These are phyloP conservation scores for Cladorrhinum samala DNA, from an alignment of 495 filamentous ascomycete genomes.

Conservation along the genomic window DNA sequence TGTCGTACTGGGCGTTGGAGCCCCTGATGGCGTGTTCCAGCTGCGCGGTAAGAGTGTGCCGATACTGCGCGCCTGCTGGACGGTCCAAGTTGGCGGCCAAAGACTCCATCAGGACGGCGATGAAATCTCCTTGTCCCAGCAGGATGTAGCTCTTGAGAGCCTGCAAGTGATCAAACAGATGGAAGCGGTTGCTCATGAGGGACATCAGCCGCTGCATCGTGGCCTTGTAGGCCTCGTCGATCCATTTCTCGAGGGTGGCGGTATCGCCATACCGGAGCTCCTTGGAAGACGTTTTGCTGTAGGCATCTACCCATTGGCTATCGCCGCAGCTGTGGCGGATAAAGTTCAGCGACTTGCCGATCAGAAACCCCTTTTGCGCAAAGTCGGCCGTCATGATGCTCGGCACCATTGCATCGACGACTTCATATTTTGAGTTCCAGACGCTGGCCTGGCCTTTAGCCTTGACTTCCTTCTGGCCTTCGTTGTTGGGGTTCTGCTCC, in stretches of 20 bases:
- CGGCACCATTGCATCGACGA: constrained; percentile 80
- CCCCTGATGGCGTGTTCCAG: constrained; percentile 95
- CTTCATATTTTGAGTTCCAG: constrained; percentile 96
- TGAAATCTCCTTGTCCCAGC: constrained; percentile 94
- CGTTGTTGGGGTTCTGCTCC: constrained; percentile 50
- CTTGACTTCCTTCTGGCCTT: constrained; percentile 43
- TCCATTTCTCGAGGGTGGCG: constrained; percentile 80
- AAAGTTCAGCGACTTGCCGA: constrained; percentile 97
- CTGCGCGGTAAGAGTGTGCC: constrained; percentile 93
- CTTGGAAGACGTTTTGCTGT: constrained; percentile 90
- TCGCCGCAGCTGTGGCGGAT: constrained; percentile 93
- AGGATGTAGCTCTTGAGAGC: constrained; percentile 94
- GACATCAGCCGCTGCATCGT: constrained; percentile 94
- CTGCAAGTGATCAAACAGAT: constrained; percentile 83
- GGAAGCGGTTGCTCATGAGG: constrained; percentile 90
- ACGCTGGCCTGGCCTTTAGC: constrained; percentile 78
- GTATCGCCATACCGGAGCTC: constrained; percentile 93
- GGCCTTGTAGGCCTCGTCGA: constrained; percentile 94
- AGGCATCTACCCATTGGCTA: constrained; percentile 89
- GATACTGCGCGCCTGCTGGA: constrained; percentile 89
- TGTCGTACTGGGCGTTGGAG: constrained; percentile 95
- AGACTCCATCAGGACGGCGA: constrained; percentile 94
- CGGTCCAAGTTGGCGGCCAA: constrained; percentile 86
- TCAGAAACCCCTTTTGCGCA: constrained; percentile 90
- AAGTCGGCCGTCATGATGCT: constrained; percentile 89